These are phyloP conservation scores for Paulownia fortunei DNA, from an alignment of 257 asterid genomes.

Conservation along the genomic window DNA sequence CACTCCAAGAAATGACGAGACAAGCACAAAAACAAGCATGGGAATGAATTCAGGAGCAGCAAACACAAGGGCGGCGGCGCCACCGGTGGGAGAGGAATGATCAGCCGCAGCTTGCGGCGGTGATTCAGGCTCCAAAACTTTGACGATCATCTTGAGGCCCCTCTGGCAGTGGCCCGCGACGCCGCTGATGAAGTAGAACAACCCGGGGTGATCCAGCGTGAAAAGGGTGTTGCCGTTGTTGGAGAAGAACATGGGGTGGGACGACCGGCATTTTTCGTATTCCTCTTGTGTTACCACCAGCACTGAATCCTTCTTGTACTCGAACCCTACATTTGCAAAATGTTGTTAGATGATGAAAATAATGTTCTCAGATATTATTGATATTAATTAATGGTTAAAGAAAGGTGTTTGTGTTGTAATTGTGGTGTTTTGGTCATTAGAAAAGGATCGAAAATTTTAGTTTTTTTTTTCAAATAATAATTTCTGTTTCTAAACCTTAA, in stretches of 20 bases:
- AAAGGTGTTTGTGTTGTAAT: too few species aligned
- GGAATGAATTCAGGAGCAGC: not conserved
- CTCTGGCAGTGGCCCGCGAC: conserved; percentile 74
- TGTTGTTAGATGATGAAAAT: not conserved
- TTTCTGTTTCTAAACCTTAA: too few species aligned
- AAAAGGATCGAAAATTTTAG: too few species aligned
- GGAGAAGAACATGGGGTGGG: conserved; percentile 63
- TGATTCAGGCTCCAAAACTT: conserved; percentile 57
- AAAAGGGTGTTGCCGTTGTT: conserved; percentile 58
- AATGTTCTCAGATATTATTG: too few species aligned
- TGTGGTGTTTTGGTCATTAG: too few species aligned
- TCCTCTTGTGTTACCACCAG: conserved; percentile 63
- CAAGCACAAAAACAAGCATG: not conserved
- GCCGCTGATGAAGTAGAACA: conserved; percentile 81
- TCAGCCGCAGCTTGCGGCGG: conserved; percentile 39
- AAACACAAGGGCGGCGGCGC: conserved; percentile 20
- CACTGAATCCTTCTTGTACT: conserved; percentile 68
- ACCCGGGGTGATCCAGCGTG: conserved; percentile 53
- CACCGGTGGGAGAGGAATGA: not conserved
- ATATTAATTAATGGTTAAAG: too few species aligned
- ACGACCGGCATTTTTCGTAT: conserved; percentile 68
- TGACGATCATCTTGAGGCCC: conserved; percentile 74
- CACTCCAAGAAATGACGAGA: conserved; percentile 34
- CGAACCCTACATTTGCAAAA: conserved; percentile 44
- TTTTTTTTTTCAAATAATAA: too few species aligned